phyloP scores from a whole-genome alignment of 2,329 filamentous ascomycete species.

The Pseudocercospora fijiensis region DNA sequence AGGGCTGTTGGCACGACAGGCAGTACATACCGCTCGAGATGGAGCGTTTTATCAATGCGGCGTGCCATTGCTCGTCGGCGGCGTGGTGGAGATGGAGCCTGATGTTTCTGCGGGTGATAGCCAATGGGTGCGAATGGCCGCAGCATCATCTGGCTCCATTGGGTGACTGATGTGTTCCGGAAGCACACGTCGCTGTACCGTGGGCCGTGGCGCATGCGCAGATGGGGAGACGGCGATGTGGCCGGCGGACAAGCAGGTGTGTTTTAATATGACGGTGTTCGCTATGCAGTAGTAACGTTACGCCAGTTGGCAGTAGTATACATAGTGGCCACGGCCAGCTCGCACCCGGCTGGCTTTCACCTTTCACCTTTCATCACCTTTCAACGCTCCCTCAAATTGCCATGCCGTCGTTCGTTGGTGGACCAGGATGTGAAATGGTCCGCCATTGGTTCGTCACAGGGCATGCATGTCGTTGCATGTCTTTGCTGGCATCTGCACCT shows the following conservation, averaged over 20 bases:
- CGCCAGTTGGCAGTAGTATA: too few species aligned
- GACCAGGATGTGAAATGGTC: background rate
- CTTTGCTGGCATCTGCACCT: conserved; percentile 5
- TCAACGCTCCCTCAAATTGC: background rate
- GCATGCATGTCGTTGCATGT: background rate
- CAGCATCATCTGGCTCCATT: background rate
- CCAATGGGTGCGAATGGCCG: background rate
- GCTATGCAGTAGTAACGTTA: too few species aligned
- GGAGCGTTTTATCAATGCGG: background rate
- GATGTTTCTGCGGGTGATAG: background rate
- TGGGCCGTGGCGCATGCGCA: background rate
- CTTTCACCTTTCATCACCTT: too few species aligned
- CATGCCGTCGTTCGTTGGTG: background rate
- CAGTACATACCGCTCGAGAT: background rate
- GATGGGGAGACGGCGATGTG: too few species aligned
- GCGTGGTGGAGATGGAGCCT: background rate
- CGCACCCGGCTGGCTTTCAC: too few species aligned
- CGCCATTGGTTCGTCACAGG: background rate
- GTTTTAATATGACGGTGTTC: too few species aligned
- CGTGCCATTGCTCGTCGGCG: background rate
- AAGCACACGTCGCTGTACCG: background rate
- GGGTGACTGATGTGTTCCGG: background rate
- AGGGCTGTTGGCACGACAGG: background rate
- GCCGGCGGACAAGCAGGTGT: too few species aligned
- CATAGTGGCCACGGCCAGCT: too few species aligned